A percentile compares a stretch with the other conserved stretches of the same genome.
Evolutionary conservation across 2,329 filamentous ascomycete genomes (phyloP).

Genomic region (Epichloe hybrida): DNA sequence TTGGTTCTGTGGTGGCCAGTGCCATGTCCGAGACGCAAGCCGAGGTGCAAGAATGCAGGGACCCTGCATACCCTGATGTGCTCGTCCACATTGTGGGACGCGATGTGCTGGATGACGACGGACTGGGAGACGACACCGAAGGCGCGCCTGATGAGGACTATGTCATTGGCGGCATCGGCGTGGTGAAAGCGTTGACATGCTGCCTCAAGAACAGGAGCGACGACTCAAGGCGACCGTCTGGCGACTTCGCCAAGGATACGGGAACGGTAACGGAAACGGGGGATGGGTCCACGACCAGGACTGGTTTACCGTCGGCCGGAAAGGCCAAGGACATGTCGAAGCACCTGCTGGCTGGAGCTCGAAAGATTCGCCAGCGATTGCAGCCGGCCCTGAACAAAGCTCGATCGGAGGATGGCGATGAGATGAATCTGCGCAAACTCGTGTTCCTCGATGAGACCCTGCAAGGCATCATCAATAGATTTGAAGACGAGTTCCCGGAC

Average conservation of each 20-base stretch:
- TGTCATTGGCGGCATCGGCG: constrained; percentile 87
- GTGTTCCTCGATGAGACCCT: constrained; percentile 81
- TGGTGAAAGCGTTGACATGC: constrained; percentile 86
- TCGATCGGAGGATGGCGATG: constrained; percentile 53
- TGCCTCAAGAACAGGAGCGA: constrained; percentile 68
- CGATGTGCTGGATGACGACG: constrained; percentile 35
- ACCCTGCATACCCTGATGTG: constrained; percentile 55
- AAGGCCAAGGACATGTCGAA: constrained; percentile 90
- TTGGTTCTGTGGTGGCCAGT: constrained; percentile 32
- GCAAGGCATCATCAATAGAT: constrained; percentile 82
- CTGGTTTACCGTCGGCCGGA: constrained; percentile 28
- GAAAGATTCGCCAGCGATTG: constrained; percentile 73
- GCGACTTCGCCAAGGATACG: constrained; percentile 38
- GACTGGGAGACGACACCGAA: constrained; percentile 45
- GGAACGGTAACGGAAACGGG: constrained; percentile 23
- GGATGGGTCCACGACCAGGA: constrained; percentile 28
- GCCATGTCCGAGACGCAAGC: constrained; percentile 26
- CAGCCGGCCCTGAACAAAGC: constrained; percentile 72
- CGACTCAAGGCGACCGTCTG: constrained; percentile 41
- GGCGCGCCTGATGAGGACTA: constrained; percentile 82
- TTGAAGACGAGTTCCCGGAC: constrained; percentile 93
- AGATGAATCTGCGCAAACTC: constrained; percentile 68
- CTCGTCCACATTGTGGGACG: constrained; percentile 77
- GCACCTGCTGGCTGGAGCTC: constrained; percentile 71
- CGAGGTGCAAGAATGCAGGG: constrained; percentile 15